Percentiles rank a stretch among this genome's conserved stretches.
phyloP scores from a whole-genome alignment of 257 asterid genomes.

The Mentha longifolia region DNA sequence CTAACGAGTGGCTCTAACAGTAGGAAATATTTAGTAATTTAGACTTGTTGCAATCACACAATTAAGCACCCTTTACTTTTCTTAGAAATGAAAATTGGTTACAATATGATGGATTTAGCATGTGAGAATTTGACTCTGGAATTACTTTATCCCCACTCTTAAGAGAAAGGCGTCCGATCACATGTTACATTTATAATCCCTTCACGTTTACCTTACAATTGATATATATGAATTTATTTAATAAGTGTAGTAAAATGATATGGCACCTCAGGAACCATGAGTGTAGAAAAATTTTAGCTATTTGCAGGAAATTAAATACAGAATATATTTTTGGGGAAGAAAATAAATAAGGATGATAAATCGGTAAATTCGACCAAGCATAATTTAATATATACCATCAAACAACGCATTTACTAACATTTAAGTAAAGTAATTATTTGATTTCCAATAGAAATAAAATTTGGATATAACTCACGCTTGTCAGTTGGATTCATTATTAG shows the following conservation, averaged over 20 bases:
- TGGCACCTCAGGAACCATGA: no score
- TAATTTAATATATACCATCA: neutral
- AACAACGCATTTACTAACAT: neutral
- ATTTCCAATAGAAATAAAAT: neutral
- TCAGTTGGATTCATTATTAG: slow-evolving; percentile 31
- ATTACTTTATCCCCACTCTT: neutral
- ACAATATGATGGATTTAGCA: slow-evolving; percentile 9
- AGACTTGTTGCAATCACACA: slow-evolving; percentile 18
- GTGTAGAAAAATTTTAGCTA: no score
- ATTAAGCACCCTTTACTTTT: slow-evolving; percentile 15
- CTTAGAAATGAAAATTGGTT: slow-evolving; percentile 18
- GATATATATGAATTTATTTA: no score
- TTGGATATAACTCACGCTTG: no score
- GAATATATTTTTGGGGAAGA: no score
- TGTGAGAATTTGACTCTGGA: slow-evolving; percentile 27
- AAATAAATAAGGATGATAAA: no score
- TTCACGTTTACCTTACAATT: neutral
- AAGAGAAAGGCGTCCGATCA: neutral
- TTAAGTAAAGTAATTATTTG: neutral
- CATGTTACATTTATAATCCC: slow-evolving; percentile 4
- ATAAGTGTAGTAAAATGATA: no score
- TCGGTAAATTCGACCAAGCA: no score
- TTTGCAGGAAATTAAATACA: no score
- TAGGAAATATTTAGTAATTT: no score
- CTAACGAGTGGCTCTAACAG: no score